Conservation (phyloP, 495 filamentous ascomycete genomes). For the Copromyces sp. region DNA sequence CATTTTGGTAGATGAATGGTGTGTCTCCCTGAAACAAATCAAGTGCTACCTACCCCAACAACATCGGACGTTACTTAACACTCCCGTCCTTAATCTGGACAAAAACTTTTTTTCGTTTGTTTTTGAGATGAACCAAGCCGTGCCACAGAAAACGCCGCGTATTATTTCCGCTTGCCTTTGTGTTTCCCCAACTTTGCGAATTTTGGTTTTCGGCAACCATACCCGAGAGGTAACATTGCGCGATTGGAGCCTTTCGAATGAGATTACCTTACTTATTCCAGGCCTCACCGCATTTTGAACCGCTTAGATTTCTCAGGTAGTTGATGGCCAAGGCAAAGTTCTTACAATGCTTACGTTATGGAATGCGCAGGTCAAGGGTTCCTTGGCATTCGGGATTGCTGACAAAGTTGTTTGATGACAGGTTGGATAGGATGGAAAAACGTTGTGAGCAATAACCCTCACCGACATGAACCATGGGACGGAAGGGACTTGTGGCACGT, state of each 20-base stretch:
- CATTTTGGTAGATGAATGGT: neutral
- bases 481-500: neutral
- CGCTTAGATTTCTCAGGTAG: neutral
- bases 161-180: neutral
- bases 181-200: neutral
- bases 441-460: neutral
- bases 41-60: neutral
- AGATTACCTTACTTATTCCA: neutral
- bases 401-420: neutral
- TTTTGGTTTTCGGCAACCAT: neutral
- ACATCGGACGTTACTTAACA: neutral
- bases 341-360: neutral
- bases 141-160: neutral
- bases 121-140: neutral
- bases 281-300: neutral
- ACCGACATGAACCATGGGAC: neutral
- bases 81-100: neutral
- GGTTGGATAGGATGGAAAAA: neutral
- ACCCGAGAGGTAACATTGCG: neutral
- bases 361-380: neutral
- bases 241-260: neutral
- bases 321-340: neutral
- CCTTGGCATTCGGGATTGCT: neutral
- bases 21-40: neutral
- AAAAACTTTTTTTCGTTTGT: neutral